These are phyloP conservation scores for Wallacemonas rigidus DNA, from an alignment of 208 protist genomes.

Conservation along the genomic window DNA sequence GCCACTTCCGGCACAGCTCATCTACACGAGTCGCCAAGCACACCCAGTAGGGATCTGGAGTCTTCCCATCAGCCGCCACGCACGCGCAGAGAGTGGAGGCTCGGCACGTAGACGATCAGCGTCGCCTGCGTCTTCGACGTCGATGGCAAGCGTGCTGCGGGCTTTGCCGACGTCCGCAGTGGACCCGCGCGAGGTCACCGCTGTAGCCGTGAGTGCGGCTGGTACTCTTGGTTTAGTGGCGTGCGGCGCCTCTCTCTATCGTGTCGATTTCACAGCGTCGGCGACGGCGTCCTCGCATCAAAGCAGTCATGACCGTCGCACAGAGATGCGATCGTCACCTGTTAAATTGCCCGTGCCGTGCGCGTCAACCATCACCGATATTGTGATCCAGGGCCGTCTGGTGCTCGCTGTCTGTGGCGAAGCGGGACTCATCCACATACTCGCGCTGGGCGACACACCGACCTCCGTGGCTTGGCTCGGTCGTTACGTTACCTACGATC, in stretches of 20 bases:
- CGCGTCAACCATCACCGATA: constrained; percentile 28
- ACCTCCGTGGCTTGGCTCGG: constrained; percentile 28
- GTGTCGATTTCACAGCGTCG: constrained; percentile 21
- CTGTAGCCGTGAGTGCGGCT: constrained; percentile 12
- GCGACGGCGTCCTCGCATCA: neutral
- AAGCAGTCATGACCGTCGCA: neutral
- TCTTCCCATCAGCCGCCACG: constrained; percentile 4
- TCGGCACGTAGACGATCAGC: neutral
- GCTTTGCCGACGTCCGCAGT: neutral
- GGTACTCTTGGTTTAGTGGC: constrained; percentile 27
- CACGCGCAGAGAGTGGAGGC: neutral
- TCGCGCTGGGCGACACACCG: constrained; percentile 25
- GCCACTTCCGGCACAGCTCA: constrained; percentile 5
- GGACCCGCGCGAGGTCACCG: constrained; percentile 6
- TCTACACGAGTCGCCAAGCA: neutral
- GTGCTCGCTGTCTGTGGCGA: constrained; percentile 34
- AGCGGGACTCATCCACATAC: constrained; percentile 41
- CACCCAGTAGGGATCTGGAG: constrained; percentile 1
- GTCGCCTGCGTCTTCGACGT: neutral
- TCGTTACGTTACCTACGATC: constrained; percentile 34
- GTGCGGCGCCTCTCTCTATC: constrained; percentile 35
- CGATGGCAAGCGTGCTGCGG: neutral
- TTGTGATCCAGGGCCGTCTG: constrained; percentile 30
- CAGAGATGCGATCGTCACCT: neutral
- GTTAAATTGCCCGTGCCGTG: constrained; percentile 14